Evolutionary conservation across 768 basidiomycete species (phyloP).

Genomic region (Boletus rex-veris): DNA sequence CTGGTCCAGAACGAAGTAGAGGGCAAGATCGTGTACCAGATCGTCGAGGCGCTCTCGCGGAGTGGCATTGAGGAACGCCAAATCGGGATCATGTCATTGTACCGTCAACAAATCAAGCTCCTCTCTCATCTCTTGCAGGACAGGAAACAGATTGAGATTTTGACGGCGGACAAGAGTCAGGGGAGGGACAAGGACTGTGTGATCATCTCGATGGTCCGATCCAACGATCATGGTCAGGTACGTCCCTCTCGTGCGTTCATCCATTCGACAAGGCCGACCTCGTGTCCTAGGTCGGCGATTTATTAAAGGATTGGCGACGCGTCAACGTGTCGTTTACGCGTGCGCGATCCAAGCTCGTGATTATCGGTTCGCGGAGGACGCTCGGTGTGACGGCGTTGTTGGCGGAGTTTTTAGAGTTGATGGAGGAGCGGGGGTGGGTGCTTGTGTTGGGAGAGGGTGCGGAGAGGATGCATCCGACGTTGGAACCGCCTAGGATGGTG

Average conservation of each 20-base stretch:
- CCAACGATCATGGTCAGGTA: constrained; percentile 75
- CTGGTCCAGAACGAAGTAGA: constrained; percentile 88
- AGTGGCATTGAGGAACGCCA: constrained; percentile 66
- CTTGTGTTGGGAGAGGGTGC: constrained; percentile 53
- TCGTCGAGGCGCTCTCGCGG: constrained; percentile 59
- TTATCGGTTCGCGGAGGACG: constrained; percentile 85
- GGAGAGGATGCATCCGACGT: constrained; percentile 46
- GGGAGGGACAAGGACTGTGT: constrained; percentile 96
- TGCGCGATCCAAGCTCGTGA: constrained; percentile 84
- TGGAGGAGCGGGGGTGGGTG: constrained; percentile 74
- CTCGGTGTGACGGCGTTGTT: constrained; percentile 61
- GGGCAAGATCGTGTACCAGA: constrained; percentile 63
- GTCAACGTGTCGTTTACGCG: constrained; percentile 98
- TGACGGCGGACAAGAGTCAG: constrained; percentile 92
- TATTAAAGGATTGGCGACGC: constrained; percentile 92
- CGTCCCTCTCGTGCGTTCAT: background rate
- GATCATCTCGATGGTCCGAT: constrained; percentile 88
- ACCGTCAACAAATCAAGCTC: constrained; percentile 94
- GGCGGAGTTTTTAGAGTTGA: constrained; percentile 70
- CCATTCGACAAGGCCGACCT: background rate
- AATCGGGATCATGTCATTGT: constrained; percentile 87
- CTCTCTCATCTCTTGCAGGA: constrained; percentile 60
- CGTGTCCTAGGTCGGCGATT: constrained; percentile 70
- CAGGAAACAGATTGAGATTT: constrained; percentile 65
- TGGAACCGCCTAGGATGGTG: constrained; percentile 15